Percentiles rank a stretch among this genome's conserved stretches.
Evolutionary conservation across 2,329 filamentous ascomycete genomes (phyloP).

Genomic region (Bipolaris zeicola): DNA sequence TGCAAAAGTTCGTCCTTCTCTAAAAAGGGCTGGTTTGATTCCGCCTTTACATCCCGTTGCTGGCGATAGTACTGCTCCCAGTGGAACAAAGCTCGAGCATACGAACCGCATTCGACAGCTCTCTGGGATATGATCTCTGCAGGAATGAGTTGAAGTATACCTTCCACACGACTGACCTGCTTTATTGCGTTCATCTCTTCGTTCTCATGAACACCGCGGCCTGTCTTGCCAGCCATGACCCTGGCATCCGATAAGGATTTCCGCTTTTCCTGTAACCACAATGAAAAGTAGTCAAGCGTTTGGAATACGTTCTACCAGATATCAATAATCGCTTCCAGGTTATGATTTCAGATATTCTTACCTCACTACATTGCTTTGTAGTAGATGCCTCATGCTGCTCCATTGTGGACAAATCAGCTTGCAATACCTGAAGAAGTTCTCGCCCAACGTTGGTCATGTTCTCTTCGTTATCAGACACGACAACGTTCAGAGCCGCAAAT

Average conservation of each 20-base stretch:
- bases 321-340: slow-evolving; percentile 25
- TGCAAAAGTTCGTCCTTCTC: slow-evolving; percentile 69
- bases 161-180: slow-evolving; percentile 70
- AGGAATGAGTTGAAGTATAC: slow-evolving; percentile 71
- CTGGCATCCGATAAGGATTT: slow-evolving; percentile 50
- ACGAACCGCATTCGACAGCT: slow-evolving; percentile 93
- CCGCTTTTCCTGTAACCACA: slow-evolving; percentile 85
- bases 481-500: slow-evolving; percentile 81
- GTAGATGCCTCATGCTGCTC: slow-evolving; percentile 71
- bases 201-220: slow-evolving; percentile 52
- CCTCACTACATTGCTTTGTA: slow-evolving; percentile 85
- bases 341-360: slow-evolving; percentile 51
- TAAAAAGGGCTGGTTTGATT: slow-evolving; percentile 57
- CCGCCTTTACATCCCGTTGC: slow-evolving; percentile 48
- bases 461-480: slow-evolving; percentile 71
- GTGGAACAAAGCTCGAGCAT: slow-evolving; percentile 88
- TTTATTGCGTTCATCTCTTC: slow-evolving; percentile 60
- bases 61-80: slow-evolving; percentile 88
- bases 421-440: slow-evolving; percentile 78
- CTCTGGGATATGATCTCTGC: slow-evolving; percentile 77
- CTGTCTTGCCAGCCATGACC: slow-evolving; percentile 51
- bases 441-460: slow-evolving; percentile 69
- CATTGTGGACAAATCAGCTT: slow-evolving; percentile 61
- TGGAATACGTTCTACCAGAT: slow-evolving; percentile 78
- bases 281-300: slow-evolving; percentile 86